These are phyloP conservation scores for Tetrapisispora arboricola DNA, from an alignment of 805 yeast species.

Conservation along the genomic window DNA sequence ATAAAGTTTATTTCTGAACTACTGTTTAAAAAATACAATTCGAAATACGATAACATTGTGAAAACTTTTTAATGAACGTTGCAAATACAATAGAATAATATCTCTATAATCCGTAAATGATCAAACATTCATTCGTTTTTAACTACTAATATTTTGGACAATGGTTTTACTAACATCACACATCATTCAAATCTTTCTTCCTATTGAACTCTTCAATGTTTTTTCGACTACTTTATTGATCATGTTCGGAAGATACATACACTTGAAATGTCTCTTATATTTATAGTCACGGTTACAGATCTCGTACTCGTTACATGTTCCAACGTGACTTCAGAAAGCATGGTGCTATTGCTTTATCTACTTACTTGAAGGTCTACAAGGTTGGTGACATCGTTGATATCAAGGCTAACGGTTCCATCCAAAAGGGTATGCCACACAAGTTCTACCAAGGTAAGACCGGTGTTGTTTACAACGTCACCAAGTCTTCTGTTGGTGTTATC, in stretches of 20 bases:
- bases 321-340: slow-evolving; percentile 97
- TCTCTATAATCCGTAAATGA: no score
- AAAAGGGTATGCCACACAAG: slow-evolving; percentile 99
- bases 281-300: slow-evolving; percentile 94
- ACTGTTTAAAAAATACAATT: no score
- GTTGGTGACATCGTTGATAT: slow-evolving; percentile 99
- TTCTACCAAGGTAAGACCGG: slow-evolving; percentile 99
- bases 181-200: no score
- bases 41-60: no score
- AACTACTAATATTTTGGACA: no score
- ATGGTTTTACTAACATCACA: no score
- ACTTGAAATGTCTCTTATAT: background rate
- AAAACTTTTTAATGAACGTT: no score
- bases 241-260: background rate
- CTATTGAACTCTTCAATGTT: no score
- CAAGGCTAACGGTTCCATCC: slow-evolving; percentile 98
- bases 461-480: slow-evolving; percentile 97
- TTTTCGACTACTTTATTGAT: no score
- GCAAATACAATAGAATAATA: no score
- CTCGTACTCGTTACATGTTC: slow-evolving; percentile 99
- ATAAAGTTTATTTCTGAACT: no score
- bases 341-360: slow-evolving; percentile 89
- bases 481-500: slow-evolving; percentile 95
- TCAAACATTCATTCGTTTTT: no score
- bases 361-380: slow-evolving; percentile 95